Base-by-base conservation (phyloP, 2,329 filamentous ascomycete species). In the Talaromyces sp. region DNA sequence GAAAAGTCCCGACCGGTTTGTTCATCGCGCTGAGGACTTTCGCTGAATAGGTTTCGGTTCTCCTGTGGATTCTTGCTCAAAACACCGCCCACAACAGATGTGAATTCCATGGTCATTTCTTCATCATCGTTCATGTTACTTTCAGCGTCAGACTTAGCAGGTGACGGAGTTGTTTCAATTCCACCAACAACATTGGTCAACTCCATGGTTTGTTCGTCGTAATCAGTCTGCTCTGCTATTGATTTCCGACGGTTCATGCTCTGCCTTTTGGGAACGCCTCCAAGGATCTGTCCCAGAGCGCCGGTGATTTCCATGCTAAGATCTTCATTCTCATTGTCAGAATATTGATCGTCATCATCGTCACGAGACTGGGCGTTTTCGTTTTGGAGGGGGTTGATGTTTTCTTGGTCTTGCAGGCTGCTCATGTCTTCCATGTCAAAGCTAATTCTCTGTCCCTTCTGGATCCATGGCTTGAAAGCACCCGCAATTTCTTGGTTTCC, bases 281-380 rank as follows among this genome's bases (percentile, higher is more conserved):
- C 77, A 21, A 96, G 74, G 58, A 97, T 97, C 3, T 88, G 85
- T 9, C 93, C 93, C 57, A 96, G 80, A 9, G 86, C 90, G 58
- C 85, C 86, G 1, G 93, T 97, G 8, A 97, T 90, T 67, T 97
- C 93, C 93, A 97, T 97, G 24, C 91, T 94, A 81, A 95, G 87
- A 43, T 92, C 90, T 64, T 85, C 83, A 21, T 83, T 82, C 26
- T 82, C 77, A 17, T 74, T 71, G 12, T 79, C 79, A 12, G 82
- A 80, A 5, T 76, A 52, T 31, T 29, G 12, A 14, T 19, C 2
- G 26, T 61, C 58, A n/a, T 26, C 48, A 7, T 57, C 41, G 32
- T 62, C 46, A 14, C 21, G 43, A 7, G 35, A 19, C 41, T 56
- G 19, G 2, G 48, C 29, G 19, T 57, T 12, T 26, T 51, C 61